Evolutionary conservation across 306 rosid genomes (phyloP).

Genomic region (Urtica urens): DNA sequence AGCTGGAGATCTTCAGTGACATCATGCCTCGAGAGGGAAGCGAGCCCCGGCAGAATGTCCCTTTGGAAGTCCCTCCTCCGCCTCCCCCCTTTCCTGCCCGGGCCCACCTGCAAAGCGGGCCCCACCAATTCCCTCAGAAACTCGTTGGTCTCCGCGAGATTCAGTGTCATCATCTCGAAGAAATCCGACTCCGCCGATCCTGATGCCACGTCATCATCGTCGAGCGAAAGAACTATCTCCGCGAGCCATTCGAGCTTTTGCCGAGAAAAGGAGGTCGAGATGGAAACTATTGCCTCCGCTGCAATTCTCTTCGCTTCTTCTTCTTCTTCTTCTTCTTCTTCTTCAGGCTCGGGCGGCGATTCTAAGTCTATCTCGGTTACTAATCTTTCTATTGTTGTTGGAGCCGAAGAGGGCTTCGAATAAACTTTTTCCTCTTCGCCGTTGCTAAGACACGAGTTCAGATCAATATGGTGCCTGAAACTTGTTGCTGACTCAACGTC

Average conservation of each 20-base stretch:
- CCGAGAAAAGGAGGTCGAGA: too few relatives aligned
- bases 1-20: slow-evolving; percentile 96
- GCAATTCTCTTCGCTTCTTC: slow-evolving; percentile 55
- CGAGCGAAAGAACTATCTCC: slow-evolving; percentile 43
- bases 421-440: too few relatives aligned
- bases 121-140: slow-evolving; percentile 81
- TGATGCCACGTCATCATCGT: slow-evolving; percentile 27
- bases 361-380: slow-evolving; percentile 82
- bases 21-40: slow-evolving; percentile 83
- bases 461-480: slow-evolving; percentile 51
- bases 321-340: slow-evolving; percentile 27
- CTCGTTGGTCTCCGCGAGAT: slow-evolving; percentile 46
- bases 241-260: slow-evolving; percentile 75
- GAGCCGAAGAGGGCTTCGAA: slow-evolving; percentile 28
- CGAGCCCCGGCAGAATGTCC: slow-evolving; percentile 91
- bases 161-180: slow-evolving; percentile 77
- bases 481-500: slow-evolving; percentile 25
- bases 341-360: slow-evolving; percentile 53
- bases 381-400: slow-evolving; percentile 22
- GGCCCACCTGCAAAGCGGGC: too few relatives aligned
- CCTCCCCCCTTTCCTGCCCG: slow-evolving; percentile 76
- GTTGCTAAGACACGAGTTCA: slow-evolving; percentile 60
- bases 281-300: slow-evolving; percentile 68
- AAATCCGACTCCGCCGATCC: slow-evolving; percentile 41
- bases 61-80: slow-evolving; percentile 95